Base-by-base conservation (phyloP, 1,139 yeast species). In the Scheffersomyces cryptocercus region DNA sequence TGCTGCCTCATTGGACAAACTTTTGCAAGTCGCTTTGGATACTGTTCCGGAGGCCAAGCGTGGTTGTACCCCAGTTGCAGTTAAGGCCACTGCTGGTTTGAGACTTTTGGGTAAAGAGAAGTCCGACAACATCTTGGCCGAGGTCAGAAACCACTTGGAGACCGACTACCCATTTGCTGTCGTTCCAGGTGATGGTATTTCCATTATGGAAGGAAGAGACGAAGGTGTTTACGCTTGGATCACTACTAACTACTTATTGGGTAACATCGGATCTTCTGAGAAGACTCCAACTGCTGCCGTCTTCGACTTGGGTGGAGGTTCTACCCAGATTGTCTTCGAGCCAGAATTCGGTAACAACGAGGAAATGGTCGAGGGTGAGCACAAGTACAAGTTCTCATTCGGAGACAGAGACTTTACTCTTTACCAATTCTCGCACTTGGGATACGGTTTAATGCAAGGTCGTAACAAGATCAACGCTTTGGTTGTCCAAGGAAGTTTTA, bases 161-260 rank as follows among this genome's bases (percentile, higher is more conserved):
- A 67, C 70, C 1, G 84, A 88, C 51, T 93, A 81, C 64, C 98
- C 98, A 41, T 95, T 93, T 71, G 86, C 97, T 1, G 90, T 93
- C 35, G 96, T 90, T 38, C 56, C 48, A 4, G 89, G 84, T 39
- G 87, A 88, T 47, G 97, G 97, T 45, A 77, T 93, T 46, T 78
- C 91, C 9, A 86, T 93, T 56, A 91, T 93, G 97, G 93, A 88
- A 46, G 99, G 99, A 54, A 85, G 82, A 49, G 96, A 91, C 57
- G 99, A 93, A 71, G 99, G 99, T 63, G 97, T 93, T n/a, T 93
- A 82, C 59, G 99, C 99, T 1, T 93, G 99, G 99, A 86, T 93
- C 62, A 93, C 99, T 32, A 85, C 97, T 42, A 93, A 93, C 71
- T 93, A 84, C 64, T 73, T 93, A 51, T 77, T 93, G 54, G 97